Percentiles rank a stretch among this genome's conserved stretches.
Conservation (phyloP, 441 rosid genomes). For the Metrosideros polymorpha region DNA sequence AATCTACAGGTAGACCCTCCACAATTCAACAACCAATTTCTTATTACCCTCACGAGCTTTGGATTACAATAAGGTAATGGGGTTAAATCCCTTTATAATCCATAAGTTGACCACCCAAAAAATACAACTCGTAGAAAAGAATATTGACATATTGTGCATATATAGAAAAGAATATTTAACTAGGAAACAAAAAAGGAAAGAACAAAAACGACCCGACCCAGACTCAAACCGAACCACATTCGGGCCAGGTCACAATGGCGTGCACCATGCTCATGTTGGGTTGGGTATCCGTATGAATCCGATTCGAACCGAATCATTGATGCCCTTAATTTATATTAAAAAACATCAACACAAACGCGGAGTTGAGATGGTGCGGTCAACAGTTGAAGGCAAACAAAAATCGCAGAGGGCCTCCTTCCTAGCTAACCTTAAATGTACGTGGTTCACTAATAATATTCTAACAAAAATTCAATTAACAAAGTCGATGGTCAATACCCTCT, state of each 20-base stretch:
- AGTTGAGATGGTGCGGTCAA: no score
- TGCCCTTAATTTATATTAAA: no score
- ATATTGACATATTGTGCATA: background rate
- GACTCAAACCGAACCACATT: no score
- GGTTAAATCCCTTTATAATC: background rate
- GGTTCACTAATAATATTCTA: background rate
- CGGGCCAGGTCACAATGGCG: no score
- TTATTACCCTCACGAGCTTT: background rate
- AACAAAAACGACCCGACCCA: background rate
- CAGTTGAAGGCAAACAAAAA: no score
- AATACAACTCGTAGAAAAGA: background rate
- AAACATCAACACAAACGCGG: no score
- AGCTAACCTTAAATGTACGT: background rate
- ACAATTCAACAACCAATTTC: background rate
- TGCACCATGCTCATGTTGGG: no score
- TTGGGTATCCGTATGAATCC: no score
- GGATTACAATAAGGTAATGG: background rate
- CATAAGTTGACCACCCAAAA: background rate
- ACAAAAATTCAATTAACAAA: background rate
- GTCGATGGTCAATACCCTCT: background rate
- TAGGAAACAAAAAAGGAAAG: background rate
- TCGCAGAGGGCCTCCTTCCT: no score
- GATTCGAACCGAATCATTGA: no score
- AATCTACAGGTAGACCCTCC: background rate
- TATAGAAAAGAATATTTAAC: background rate